phyloP scores from a whole-genome alignment of 805 yeast species.

The Metschnikowia arizonensis region DNA sequence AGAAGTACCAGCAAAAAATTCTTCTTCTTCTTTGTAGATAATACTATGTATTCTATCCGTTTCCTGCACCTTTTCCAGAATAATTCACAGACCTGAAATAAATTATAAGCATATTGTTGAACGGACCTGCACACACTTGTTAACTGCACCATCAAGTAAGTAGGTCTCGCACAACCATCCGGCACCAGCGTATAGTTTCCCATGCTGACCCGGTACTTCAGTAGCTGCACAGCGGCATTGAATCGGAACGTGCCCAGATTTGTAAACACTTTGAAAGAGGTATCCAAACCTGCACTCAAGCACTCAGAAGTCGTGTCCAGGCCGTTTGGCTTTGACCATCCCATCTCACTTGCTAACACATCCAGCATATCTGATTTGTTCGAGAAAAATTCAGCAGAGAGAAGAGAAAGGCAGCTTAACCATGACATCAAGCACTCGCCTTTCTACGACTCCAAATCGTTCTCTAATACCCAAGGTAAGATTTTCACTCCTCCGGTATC shows the following conservation, averaged over 20 bases:
- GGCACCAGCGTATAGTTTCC: background rate
- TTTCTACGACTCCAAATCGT: slow-evolving; percentile 41
- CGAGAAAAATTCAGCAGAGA: slow-evolving; percentile 33
- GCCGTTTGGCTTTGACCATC: slow-evolving; percentile 37
- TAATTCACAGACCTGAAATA: too few relatives aligned
- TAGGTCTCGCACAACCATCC: background rate
- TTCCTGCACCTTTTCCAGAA: too few relatives aligned
- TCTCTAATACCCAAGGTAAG: slow-evolving; percentile 70
- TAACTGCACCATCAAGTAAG: background rate
- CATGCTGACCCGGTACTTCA: slow-evolving; percentile 9
- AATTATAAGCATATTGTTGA: background rate
- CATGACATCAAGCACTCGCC: slow-evolving; percentile 43
- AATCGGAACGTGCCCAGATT: slow-evolving; percentile 30
- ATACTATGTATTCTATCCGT: too few relatives aligned
- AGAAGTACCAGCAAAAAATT: too few relatives aligned
- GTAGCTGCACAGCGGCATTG: slow-evolving; percentile 5
- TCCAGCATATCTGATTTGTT: slow-evolving; percentile 22
- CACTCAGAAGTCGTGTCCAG: slow-evolving; percentile 28
- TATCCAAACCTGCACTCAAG: slow-evolving; percentile 37
- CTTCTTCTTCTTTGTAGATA: too few relatives aligned
- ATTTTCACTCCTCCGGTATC: slow-evolving; percentile 79
- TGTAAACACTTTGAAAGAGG: slow-evolving; percentile 33
- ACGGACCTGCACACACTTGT: background rate
- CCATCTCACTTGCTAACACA: slow-evolving; percentile 15
- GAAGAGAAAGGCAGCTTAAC: slow-evolving; percentile 36